Evolutionary conservation across 176 grass and related monocot genomes (phyloP), one percentile per base, ranked within the genome.

Genomic region (Thalia dealbata): DNA sequence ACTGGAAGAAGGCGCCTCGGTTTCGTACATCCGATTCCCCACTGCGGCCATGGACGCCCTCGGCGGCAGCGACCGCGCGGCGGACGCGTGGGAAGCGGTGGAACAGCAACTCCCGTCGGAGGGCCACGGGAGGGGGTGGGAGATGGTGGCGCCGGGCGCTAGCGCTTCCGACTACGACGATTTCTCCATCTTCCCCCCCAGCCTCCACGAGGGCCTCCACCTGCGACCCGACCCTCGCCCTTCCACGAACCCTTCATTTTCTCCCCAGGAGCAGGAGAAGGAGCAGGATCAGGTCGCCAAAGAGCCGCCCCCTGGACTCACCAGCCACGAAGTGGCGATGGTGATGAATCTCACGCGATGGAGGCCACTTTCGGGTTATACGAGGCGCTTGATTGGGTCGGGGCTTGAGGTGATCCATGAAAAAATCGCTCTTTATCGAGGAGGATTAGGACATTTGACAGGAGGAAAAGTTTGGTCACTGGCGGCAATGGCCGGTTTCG

Each of bases 171-270:
- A 35, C 48, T 61, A 76, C 54, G 84, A 81, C 21, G 79, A 86
- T 24, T 62, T 54, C 67, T 70, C 67, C 52, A 61, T 86, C 45
- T 86, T 86, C 69, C 84, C 80, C 42, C 84, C 84, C 2, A 78
- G 70, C 45, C 70, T 71, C 27, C 84, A 86, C 28, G 84, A 86
- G 69, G 84, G 84, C 13, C 72, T 86, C 30, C 22, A 69, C 21
- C 42, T 74, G 25, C 72, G n/a, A 2, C 56, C 68, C 13, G 75
- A 73, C 61, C 44, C 71, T 28, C 64, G 55, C 52, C 78, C 70
- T 73, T 35, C 22, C 60, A 21, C 61, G 55, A 11, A 13, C 6
- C 75, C 13, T 56, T 26, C 6, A 19, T 19, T 7, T 43, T 13
- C 35, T 28, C n/a, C 18, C 41, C 56, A 44, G n/a, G n/a, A 58